A percentile compares a stretch with the other conserved stretches of the same genome.
phyloP scores from a whole-genome alignment of 768 basidiomycete species.

The Mycena vulgaris region DNA sequence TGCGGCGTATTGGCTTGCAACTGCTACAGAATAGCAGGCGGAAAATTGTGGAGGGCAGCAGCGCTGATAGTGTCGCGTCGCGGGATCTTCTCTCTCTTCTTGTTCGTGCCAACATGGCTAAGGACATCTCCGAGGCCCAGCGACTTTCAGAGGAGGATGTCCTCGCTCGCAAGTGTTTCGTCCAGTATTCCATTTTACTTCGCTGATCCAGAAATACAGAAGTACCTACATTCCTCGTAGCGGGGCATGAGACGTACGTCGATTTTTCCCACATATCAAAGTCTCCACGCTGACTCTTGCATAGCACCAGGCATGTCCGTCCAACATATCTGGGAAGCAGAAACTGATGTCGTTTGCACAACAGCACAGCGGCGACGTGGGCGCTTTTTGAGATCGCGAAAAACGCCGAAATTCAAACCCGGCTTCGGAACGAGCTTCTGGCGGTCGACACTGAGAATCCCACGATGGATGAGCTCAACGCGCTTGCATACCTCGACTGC shows the following conservation, averaged over 20 bases:
- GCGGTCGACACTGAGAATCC: neutral
- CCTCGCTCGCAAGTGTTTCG: neutral
- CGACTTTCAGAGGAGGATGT: constrained; percentile 12
- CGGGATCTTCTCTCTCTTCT: constrained; percentile 12
- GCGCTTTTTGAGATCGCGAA: neutral
- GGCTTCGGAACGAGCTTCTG: neutral
- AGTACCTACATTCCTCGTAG: neutral
- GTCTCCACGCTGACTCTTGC: neutral
- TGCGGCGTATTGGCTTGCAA: neutral
- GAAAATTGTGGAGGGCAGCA: neutral
- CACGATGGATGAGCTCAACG: constrained; percentile 13
- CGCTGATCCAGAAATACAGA: neutral
- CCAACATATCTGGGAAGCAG: no score
- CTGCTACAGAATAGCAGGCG: neutral
- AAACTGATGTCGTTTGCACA: neutral
- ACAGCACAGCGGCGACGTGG: constrained; percentile 9
- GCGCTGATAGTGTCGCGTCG: neutral
- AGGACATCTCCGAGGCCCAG: constrained; percentile 2
- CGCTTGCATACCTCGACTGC: constrained; percentile 1
- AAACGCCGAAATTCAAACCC: neutral
- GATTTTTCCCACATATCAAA: no score
- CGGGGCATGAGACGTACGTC: constrained; percentile 2
- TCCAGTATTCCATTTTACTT: neutral
- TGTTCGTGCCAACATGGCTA: constrained; percentile 10
- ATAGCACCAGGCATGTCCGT: neutral